These are phyloP conservation scores for Geotrichum siamense DNA, from an alignment of 1,139 yeast genomes.

Conservation along the genomic window DNA sequence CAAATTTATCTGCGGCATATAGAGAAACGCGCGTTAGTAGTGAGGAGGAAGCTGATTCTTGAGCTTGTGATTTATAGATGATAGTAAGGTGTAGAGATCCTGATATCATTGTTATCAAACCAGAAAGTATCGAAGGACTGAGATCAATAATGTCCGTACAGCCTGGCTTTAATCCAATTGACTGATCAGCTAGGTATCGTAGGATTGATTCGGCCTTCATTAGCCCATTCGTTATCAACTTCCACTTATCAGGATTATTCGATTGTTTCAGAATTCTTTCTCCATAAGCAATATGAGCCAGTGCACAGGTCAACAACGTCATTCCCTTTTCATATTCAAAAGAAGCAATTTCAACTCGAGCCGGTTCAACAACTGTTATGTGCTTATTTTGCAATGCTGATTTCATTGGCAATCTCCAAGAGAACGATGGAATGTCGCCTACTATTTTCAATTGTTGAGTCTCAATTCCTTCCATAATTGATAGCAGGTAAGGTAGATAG, in stretches of 20 bases:
- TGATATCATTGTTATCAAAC: constrained; percentile 26
- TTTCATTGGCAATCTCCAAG: constrained; percentile 31
- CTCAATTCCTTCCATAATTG: constrained; percentile 21
- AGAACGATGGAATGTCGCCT: constrained; percentile 17
- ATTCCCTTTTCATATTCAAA: constrained; percentile 30
- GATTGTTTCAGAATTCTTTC: constrained; percentile 22
- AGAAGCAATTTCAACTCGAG: constrained; percentile 25
- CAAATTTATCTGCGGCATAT: constrained; percentile 32
- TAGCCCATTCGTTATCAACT: constrained; percentile 29
- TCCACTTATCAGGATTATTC: constrained; percentile 28
- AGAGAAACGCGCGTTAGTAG: constrained; percentile 32
- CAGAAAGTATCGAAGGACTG: constrained; percentile 26
- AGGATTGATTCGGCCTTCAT: constrained; percentile 28
- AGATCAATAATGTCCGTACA: constrained; percentile 23
- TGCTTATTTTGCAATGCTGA: constrained; percentile 19
- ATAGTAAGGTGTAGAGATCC: constrained; percentile 31
- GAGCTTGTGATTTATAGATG: constrained; percentile 26
- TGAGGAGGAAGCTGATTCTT: constrained; percentile 24
- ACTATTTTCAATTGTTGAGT: constrained; percentile 16
- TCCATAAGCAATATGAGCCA: constrained; percentile 20
- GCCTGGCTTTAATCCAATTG: constrained; percentile 12
- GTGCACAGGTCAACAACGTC: constrained; percentile 30
- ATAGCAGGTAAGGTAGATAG: constrained; percentile 28
- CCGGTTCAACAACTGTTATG: constrained; percentile 23
- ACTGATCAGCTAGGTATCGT: constrained; percentile 25